phyloP scores from a whole-genome alignment of 2,329 filamentous ascomycete species.

The Calonectria ilicicola region DNA sequence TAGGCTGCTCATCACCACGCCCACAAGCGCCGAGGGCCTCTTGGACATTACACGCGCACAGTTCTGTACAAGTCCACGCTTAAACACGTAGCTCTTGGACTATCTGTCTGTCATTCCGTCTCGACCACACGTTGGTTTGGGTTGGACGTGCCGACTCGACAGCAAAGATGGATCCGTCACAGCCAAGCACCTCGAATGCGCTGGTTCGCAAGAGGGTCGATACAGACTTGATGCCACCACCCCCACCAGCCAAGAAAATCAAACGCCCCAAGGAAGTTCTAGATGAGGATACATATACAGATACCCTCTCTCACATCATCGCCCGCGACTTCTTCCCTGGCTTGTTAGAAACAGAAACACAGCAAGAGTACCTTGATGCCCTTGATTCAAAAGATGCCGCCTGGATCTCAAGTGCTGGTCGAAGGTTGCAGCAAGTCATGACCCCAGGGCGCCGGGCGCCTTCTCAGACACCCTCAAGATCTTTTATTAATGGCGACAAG shows the following conservation, averaged over 20 bases:
- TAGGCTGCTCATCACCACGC: neutral
- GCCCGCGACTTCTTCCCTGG: slow-evolving; percentile 97
- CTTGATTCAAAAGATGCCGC: slow-evolving; percentile 84
- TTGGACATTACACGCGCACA: neutral
- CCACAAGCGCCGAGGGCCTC: neutral
- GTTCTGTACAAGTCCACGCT: neutral
- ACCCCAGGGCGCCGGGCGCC: slow-evolving; percentile 72
- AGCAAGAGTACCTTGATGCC: slow-evolving; percentile 93
- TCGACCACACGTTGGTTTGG: neutral
- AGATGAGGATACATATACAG: slow-evolving; percentile 94
- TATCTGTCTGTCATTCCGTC: neutral
- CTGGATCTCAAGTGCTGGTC: slow-evolving; percentile 88
- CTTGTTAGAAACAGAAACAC: slow-evolving; percentile 84
- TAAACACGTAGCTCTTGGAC: neutral
- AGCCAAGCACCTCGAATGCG: slow-evolving; percentile 60
- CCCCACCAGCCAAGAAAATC: slow-evolving; percentile 86
- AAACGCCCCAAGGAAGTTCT: slow-evolving; percentile 90
- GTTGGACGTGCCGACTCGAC: neutral
- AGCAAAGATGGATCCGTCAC: slow-evolving; percentile 52
- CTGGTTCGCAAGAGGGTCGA: slow-evolving; percentile 78
- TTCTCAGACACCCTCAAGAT: slow-evolving; percentile 31
- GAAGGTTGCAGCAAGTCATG: slow-evolving; percentile 81
- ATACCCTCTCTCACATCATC: slow-evolving; percentile 92
- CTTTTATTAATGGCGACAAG: slow-evolving; percentile 49
- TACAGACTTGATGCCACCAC: slow-evolving; percentile 83